Evolutionary conservation across 2,329 filamentous ascomycete species (phyloP), one percentile per base, ranked within the genome.

Genomic region (Fusarium albidum): DNA sequence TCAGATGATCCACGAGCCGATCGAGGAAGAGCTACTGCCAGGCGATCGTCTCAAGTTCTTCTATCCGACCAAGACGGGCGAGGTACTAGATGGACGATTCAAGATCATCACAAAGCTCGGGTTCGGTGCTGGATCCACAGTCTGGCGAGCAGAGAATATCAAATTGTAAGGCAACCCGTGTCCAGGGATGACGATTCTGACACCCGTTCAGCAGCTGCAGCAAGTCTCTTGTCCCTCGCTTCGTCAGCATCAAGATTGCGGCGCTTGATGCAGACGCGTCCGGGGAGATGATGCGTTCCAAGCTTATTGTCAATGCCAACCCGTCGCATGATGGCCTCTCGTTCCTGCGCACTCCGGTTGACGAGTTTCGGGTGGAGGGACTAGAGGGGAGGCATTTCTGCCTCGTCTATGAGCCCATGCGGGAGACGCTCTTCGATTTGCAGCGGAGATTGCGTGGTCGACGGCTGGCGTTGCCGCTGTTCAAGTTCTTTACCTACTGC

Each of bases 61-160:
- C 29, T 45, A 66, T 44, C 52, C 50, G 3, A 61, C 63, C 1
- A 31, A 43, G 4, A 34, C 57, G 4, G 62, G 68, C 13, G 64
- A 71, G 37, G 45, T 72, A 15, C 64, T 76, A 13, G 63, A 72
- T 42, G 56, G 66, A 31, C 59, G 68, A 53, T 76, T 75, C 61
- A 68, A 72, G 53, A 64, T 71, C 1, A 59, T 71, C 15, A 53
- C 65, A 15, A 75, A 76, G 61, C 62, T 77, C 15, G 73, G 72
- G 9, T 74, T 61, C 50, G 73, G 71, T 28, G 59, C 59, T 8
- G 66, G 62, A 15, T 75, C 71, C 35, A 75, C 73, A 14, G 71
- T 75, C 28, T 77, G 73, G 71, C 64, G 75, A 26, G 72, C 72
- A 17, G 59, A 65, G 40, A 64, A 65, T 39, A 46, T 67, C 21